phyloP scores from a whole-genome alignment of 2,329 filamentous ascomycete genomes.

The Purpureocillium lavendulum region DNA sequence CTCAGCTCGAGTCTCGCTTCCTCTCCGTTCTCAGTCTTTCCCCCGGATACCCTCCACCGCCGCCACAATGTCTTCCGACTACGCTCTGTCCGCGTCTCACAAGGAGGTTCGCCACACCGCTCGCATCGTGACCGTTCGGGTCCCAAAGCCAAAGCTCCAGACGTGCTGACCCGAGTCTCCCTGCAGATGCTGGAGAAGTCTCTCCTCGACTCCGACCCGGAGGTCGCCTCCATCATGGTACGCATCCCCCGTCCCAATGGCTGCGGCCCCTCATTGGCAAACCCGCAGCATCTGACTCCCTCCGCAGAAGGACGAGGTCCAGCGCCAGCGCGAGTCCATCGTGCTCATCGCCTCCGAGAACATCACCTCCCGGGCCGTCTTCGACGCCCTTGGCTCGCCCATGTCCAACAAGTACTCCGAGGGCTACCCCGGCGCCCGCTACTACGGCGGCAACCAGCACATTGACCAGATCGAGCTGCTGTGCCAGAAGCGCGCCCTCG shows the following conservation, averaged over 20 bases:
- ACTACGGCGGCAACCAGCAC: conserved; percentile 98
- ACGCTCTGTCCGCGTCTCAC: conserved; percentile 45
- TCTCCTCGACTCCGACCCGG: conserved; percentile 82
- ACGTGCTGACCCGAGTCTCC: conserved; percentile 6
- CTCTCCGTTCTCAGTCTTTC: neutral
- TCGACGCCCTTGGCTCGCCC: conserved; percentile 88
- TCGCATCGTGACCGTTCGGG: neutral
- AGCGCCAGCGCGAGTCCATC: conserved; percentile 97
- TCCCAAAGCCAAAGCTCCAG: conserved; percentile 12
- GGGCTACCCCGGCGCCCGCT: conserved; percentile 94
- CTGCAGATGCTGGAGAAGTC: conserved; percentile 88
- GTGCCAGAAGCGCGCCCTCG: conserved; percentile 88
- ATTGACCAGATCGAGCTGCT: conserved; percentile 94
- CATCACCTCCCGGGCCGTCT: conserved; percentile 96
- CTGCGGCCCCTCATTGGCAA: too few species aligned
- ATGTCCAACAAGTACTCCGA: conserved; percentile 99
- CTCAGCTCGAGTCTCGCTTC: neutral
- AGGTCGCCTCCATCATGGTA: conserved; percentile 97
- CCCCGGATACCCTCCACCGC: conserved; percentile 4
- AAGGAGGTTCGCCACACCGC: conserved; percentile 39
- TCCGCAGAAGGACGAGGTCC: conserved; percentile 74
- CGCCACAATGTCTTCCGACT: conserved; percentile 34
- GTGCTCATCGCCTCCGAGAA: conserved; percentile 99
- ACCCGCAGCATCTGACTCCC: conserved; percentile 18
- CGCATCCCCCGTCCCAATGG: conserved; percentile 16